Base-by-base conservation (phyloP, 495 filamentous ascomycete genomes). In the Penicillium chermesinum region DNA sequence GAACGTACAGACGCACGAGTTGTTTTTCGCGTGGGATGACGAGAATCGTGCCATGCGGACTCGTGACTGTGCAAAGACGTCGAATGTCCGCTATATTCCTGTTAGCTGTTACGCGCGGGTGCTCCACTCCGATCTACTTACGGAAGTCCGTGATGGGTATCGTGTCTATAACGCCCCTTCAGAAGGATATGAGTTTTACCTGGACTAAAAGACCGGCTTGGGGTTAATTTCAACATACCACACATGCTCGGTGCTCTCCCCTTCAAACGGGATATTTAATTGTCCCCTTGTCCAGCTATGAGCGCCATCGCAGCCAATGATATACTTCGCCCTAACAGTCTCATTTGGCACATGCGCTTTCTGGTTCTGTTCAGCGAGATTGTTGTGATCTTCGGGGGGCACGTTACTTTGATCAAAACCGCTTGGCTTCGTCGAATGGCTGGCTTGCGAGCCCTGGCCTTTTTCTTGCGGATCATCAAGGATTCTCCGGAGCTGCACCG, bases 1-100 rank as follows among this genome's bases (percentile, higher is more conserved):
- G 82, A 36, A 86, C 81, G 50, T 88, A 89, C 1, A 89, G 55
- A n/a, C 85, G 77, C 13, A 84, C 79, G 2, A 84, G 66, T 54
- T 76, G 79, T 50, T 78, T 79, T 53, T 87, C 83, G 15, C 86
- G 75, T 0, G 86, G 84, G 22, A 89, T 81, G 3, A 86, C 57
- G 64, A 89, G 80, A 17, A 88, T 65, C 22, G 73, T 82, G 8
- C 85, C 85, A 3, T 65, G 65, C n/a, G 72, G 70, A 17, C 74
- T 78, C 46, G 81, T 78, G 13, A 87, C 74, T 7, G 78, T 74
- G 52, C 81, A 81, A 27, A 76, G 61, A 51, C 72, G 77, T 34
- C 84, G 72, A 27, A 88, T 79, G 52, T 87, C 85, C 14, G 84
- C 62, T 62, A 17, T 5, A 35, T 10, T n/a, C 19, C 15, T 12